Conservation (phyloP, 306 rosid genomes). For the Prunus mongolica region DNA sequence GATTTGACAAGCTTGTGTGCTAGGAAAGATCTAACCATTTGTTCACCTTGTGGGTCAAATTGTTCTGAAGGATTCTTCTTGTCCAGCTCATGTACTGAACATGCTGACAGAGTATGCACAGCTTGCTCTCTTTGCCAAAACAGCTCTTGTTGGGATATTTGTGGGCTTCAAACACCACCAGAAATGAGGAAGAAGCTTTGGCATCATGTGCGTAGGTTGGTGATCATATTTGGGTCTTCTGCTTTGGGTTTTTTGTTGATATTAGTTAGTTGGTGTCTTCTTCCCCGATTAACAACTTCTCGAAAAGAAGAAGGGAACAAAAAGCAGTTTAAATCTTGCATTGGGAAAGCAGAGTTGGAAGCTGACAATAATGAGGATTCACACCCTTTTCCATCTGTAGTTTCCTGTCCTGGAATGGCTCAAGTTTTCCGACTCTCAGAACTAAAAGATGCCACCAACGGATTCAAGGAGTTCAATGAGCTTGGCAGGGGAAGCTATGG, state of each 20-base stretch:
- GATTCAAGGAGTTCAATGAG: constrained; percentile 94
- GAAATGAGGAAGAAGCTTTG: constrained; percentile 39
- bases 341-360: constrained; percentile 54
- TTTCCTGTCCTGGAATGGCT: constrained; percentile 74
- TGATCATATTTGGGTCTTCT: constrained; percentile 53
- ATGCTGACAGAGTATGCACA: constrained; percentile 73
- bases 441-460: constrained; percentile 90
- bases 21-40: constrained; percentile 64
- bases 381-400: constrained; percentile 28
- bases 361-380: constrained; percentile 38
- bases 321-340: constrained; percentile 58
- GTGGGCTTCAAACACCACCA: constrained; percentile 47
- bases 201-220: constrained; percentile 43
- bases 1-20: constrained; percentile 74
- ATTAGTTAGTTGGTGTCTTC: constrained; percentile 50
- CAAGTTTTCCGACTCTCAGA: constrained; percentile 89
- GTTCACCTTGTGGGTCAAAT: constrained; percentile 77
- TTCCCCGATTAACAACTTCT: constrained; percentile 12
- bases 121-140: constrained; percentile 96
- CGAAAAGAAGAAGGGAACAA: constrained; percentile 22
- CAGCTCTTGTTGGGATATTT: constrained; percentile 64
- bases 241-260: constrained; percentile 45
- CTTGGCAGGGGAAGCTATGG: constrained; percentile 94
- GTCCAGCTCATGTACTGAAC: constrained; percentile 71
- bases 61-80: constrained; percentile 82